Evolutionary conservation across 768 basidiomycete genomes (phyloP).

Genomic region (Hericium alpestre): DNA sequence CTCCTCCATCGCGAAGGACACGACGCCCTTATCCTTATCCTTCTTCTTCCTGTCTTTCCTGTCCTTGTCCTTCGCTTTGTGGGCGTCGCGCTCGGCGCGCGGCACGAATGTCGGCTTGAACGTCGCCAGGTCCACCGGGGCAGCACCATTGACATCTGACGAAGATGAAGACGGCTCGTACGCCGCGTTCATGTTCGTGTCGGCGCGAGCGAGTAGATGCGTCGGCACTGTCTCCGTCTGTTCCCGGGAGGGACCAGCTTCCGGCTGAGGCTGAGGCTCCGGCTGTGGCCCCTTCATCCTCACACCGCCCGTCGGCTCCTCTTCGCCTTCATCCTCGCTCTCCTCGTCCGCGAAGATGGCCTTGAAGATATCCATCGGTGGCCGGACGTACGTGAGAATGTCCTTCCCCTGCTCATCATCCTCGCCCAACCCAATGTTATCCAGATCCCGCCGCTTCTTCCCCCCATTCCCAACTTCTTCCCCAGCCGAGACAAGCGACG

Average conservation of each 20-base stretch:
- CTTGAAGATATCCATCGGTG: slow-evolving; percentile 89
- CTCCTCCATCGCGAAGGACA: slow-evolving; percentile 65
- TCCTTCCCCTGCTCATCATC: slow-evolving; percentile 85
- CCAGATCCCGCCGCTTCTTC: slow-evolving; percentile 38
- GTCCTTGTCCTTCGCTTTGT: slow-evolving; percentile 28
- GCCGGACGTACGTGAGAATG: slow-evolving; percentile 79
- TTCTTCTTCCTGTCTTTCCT: slow-evolving; percentile 33
- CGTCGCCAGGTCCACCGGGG: slow-evolving; percentile 43
- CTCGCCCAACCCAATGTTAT: slow-evolving; percentile 84
- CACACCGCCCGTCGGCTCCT: slow-evolving; percentile 19
- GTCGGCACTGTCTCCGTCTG: slow-evolving; percentile 1
- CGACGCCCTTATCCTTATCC: slow-evolving; percentile 28
- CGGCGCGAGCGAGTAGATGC: slow-evolving; percentile 7
- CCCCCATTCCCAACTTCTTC: slow-evolving; percentile 5
- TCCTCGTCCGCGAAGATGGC: slow-evolving; percentile 96
- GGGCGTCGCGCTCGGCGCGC: slow-evolving; percentile 31
- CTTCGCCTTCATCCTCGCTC: slow-evolving; percentile 73
- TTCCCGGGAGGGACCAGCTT: not conserved
- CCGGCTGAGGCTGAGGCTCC: not conserved
- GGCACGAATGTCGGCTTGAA: slow-evolving; percentile 88
- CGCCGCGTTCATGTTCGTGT: not conserved
- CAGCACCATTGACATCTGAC: slow-evolving; percentile 6
- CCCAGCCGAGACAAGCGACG: slow-evolving; percentile 1
- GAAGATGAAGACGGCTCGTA: slow-evolving; percentile 7
- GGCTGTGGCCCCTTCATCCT: no score